These are phyloP conservation scores for Beta corolliflora DNA, from an alignment of 179 eudicot species.

Conservation along the genomic window DNA sequence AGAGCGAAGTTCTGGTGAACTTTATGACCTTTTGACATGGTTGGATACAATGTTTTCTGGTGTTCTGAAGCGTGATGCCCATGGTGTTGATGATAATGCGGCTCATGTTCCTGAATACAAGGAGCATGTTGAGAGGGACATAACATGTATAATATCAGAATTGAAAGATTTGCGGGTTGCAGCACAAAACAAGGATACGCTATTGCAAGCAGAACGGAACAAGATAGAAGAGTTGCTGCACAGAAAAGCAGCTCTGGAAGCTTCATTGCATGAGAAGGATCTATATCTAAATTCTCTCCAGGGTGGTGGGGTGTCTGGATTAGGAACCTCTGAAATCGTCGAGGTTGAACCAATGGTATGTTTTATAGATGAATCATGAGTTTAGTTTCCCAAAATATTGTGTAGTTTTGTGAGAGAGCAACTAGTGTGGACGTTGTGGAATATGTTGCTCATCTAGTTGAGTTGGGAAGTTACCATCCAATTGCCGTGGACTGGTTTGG, in stretches of 20 bases:
- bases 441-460: too few species aligned
- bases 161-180: constrained; percentile 61
- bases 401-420: neutral
- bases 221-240: constrained; percentile 66
- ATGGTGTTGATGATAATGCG: constrained; percentile 31
- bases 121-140: constrained; percentile 59
- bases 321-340: constrained; percentile 65
- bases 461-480: too few species aligned
- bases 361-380: neutral
- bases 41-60: constrained; percentile 52
- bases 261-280: constrained; percentile 65
- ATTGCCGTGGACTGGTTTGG: too few species aligned
- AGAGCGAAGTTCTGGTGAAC: constrained; percentile 60
- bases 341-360: constrained; percentile 90
- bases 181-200: constrained; percentile 58
- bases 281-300: constrained; percentile 49
- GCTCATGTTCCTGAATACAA: constrained; percentile 41
- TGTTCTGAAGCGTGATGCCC: constrained; percentile 42
- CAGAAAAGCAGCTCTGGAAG: constrained; percentile 61
- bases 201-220: constrained; percentile 63
- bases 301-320: constrained; percentile 45
- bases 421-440: neutral
- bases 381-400: neutral
- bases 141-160: constrained; percentile 58
- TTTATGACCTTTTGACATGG: constrained; percentile 68